Conservation (phyloP, 805 yeast species). For the Schwanniomyces vanrijiae region DNA sequence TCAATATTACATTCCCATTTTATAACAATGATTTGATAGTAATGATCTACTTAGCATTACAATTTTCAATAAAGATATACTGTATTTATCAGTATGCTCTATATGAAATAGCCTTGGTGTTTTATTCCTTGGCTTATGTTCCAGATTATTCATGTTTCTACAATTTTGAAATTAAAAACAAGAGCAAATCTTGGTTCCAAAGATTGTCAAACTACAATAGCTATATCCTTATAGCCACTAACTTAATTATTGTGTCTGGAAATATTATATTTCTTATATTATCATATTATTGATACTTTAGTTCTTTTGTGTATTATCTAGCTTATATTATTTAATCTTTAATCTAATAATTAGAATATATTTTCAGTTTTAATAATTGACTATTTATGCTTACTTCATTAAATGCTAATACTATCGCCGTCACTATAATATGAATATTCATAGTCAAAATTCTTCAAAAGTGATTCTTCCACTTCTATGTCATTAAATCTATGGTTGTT, state of each 20-base stretch:
- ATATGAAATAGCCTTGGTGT: slow-evolving; percentile 22
- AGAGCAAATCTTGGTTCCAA: neutral
- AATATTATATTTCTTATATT: slow-evolving; percentile 2
- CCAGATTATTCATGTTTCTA: slow-evolving; percentile 13
- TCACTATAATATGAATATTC: slow-evolving; percentile 8
- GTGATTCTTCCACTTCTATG: slow-evolving; percentile 2
- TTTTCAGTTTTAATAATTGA: neutral
- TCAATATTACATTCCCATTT: slow-evolving; percentile 21
- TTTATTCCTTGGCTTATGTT: slow-evolving; percentile 8
- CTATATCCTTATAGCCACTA: neutral
- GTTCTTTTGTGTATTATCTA: neutral
- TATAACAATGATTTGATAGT: slow-evolving; percentile 6
- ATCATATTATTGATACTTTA: neutral
- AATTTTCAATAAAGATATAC: slow-evolving; percentile 30
- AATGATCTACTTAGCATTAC: slow-evolving; percentile 17
- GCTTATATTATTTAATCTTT: neutral
- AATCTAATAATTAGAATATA: neutral
- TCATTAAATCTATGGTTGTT: neutral
- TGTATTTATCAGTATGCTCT: slow-evolving; percentile 33
- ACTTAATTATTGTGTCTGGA: slow-evolving; percentile 1
- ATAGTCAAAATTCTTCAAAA: slow-evolving; percentile 5
- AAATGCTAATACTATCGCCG: neutral
- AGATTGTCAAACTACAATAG: slow-evolving; percentile 1
- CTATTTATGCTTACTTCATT: neutral
- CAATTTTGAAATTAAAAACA: slow-evolving; percentile 2